These are phyloP conservation scores for Pythium folliculosum DNA, from an alignment of 352 stramenopile genomes.

Conservation along the genomic window DNA sequence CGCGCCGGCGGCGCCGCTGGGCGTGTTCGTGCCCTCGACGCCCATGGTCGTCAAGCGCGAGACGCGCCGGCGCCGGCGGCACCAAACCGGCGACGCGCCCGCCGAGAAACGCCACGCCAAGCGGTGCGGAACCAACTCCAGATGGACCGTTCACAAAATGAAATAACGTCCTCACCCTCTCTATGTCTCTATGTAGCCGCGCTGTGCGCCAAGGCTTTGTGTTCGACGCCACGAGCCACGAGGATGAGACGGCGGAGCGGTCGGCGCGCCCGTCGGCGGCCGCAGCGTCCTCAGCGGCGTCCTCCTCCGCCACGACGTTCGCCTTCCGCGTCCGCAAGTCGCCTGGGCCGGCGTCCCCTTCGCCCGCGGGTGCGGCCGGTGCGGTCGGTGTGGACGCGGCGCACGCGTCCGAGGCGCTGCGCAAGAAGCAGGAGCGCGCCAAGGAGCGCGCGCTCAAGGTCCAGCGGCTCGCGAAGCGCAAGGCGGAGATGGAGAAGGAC, in stretches of 20 bases:
- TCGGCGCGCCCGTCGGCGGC: slow-evolving; percentile 15
- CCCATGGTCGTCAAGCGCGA: slow-evolving; percentile 66
- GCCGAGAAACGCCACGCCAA: slow-evolving; percentile 11
- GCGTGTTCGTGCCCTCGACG: slow-evolving; percentile 34
- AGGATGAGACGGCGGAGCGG: slow-evolving; percentile 29
- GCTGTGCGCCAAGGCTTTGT: slow-evolving; percentile 53
- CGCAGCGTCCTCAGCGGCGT: slow-evolving; percentile 13
- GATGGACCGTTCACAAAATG: too few relatives aligned
- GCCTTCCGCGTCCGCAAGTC: slow-evolving; percentile 57
- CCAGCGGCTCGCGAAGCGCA: slow-evolving; percentile 43
- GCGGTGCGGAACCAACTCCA: too few relatives aligned
- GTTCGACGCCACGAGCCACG: slow-evolving; percentile 34
- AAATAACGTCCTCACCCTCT: too few relatives aligned
- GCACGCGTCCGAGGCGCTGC: slow-evolving; percentile 45
- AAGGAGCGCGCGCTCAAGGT: slow-evolving; percentile 46
- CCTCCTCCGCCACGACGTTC: slow-evolving; percentile 31
- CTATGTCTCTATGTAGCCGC: neutral
- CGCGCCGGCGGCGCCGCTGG: slow-evolving; percentile 27
- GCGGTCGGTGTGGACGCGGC: slow-evolving; percentile 37
- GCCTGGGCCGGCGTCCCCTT: slow-evolving; percentile 26
- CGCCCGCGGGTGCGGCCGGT: slow-evolving; percentile 11
- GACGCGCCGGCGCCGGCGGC: slow-evolving; percentile 51
- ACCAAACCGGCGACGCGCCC: neutral
- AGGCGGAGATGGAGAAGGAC: slow-evolving; percentile 48
- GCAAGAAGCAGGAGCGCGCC: slow-evolving; percentile 52